A percentile compares a stretch with the other conserved stretches of the same genome.
Conservation (phyloP, 1,284 basidiomycete species). For the Leccinum griseonigrum region DNA sequence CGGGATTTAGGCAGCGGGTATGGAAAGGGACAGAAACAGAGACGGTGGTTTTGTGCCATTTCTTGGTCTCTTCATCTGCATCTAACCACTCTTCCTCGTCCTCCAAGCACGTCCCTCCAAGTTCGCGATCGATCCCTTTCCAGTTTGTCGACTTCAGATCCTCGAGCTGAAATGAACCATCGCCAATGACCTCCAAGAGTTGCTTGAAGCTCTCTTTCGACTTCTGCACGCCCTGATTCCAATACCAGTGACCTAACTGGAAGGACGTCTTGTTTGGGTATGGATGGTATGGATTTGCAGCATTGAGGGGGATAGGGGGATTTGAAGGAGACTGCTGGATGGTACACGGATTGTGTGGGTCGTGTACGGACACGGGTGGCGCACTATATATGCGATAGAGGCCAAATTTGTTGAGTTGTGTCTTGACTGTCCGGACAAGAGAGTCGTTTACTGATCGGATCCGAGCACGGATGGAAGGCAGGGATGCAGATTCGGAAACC, state of each 20-base stretch:
- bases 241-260: background rate
- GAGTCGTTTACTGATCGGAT: background rate
- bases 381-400: background rate
- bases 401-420: background rate
- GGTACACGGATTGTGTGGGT: background rate
- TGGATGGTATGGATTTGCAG: background rate
- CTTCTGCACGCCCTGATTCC: background rate
- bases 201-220: background rate
- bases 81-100: background rate
- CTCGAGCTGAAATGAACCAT: background rate
- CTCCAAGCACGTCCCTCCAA: background rate
- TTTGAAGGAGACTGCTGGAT: background rate
- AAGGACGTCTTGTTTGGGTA: background rate
- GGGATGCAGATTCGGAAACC: background rate
- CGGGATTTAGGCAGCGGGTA: background rate
- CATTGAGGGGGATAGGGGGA: background rate
- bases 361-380: background rate
- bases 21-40: background rate
- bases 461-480: background rate
- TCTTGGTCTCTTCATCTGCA: background rate
- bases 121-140: background rate
- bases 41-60: background rate
- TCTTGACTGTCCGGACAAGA: background rate
- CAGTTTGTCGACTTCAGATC: background rate
- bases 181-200: background rate